These are phyloP conservation scores for Gnomoniopsis smithogilvyi DNA, from an alignment of 2,329 filamentous ascomycete genomes.

Conservation along the genomic window DNA sequence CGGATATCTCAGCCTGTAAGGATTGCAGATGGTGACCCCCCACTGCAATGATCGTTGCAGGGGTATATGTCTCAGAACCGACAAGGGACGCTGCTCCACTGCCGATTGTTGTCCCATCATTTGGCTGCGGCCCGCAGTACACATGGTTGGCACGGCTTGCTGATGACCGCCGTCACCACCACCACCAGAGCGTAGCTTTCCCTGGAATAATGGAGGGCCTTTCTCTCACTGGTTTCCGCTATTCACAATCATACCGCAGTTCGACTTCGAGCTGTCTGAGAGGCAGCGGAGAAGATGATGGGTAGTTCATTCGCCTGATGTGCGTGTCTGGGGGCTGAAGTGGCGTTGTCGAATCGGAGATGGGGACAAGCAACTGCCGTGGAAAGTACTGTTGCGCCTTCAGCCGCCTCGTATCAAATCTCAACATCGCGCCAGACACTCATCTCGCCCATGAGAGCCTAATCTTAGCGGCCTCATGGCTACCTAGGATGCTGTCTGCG, in stretches of 20 bases:
- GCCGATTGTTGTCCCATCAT: not conserved
- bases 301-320: not conserved
- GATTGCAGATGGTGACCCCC: not conserved
- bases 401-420: not conserved
- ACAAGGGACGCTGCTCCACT: constrained; percentile 2
- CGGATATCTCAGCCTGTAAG: not conserved
- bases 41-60: constrained; percentile 5
- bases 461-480: not conserved
- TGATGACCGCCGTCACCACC: not conserved
- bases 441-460: not conserved
- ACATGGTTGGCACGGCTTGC: not conserved
- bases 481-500: not conserved
- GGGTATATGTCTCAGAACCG: constrained; percentile 8
- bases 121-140: not conserved
- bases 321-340: too few relatives aligned
- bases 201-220: too few relatives aligned
- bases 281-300: not conserved
- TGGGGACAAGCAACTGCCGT: not conserved
- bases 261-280: too few relatives aligned
- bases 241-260: too few relatives aligned
- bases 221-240: too few relatives aligned
- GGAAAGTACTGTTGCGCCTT: not conserved
- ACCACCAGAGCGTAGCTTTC: too few relatives aligned
- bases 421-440: not conserved
- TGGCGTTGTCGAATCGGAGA: not conserved